Evolutionary conservation across 176 grass and related monocot species (phyloP).

Genomic region (Oryza punctata): DNA sequence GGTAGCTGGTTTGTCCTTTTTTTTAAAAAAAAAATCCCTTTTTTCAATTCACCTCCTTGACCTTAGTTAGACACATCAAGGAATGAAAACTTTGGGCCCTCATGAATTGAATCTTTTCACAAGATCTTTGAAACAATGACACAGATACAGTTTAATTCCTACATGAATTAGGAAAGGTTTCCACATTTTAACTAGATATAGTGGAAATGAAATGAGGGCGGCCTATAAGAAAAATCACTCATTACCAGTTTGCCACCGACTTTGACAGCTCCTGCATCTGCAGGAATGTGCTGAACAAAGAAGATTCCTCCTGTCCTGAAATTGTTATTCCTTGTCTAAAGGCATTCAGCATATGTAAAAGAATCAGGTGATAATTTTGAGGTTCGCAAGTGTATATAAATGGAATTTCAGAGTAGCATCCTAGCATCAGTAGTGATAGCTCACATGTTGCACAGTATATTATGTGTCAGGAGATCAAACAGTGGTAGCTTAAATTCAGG

Average conservation of each 20-base stretch:
- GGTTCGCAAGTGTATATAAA: not conserved
- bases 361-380: not conserved
- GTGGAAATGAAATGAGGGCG: not conserved
- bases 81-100: not conserved
- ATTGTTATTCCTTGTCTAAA: slow-evolving; percentile 14
- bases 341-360: slow-evolving; percentile 2
- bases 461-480: slow-evolving; percentile 8
- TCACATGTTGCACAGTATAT: slow-evolving; percentile 19
- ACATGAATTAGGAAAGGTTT: not conserved
- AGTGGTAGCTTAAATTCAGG: slow-evolving; percentile 22
- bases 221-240: slow-evolving; percentile 7
- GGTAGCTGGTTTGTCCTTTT: too few species aligned
- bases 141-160: not conserved
- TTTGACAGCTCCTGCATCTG: slow-evolving; percentile 31
- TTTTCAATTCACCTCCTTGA: not conserved
- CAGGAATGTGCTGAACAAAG: slow-evolving; percentile 38
- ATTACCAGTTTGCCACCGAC: not conserved
- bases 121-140: not conserved
- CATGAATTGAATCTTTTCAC: not conserved
- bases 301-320: slow-evolving; percentile 21
- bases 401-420: not conserved
- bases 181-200: not conserved
- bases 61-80: not conserved
- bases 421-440: not conserved
- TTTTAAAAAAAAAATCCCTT: too few species aligned